Evolutionary conservation across 2,329 filamentous ascomycete genomes (phyloP).

Genomic region (Sporothrix phasma): DNA sequence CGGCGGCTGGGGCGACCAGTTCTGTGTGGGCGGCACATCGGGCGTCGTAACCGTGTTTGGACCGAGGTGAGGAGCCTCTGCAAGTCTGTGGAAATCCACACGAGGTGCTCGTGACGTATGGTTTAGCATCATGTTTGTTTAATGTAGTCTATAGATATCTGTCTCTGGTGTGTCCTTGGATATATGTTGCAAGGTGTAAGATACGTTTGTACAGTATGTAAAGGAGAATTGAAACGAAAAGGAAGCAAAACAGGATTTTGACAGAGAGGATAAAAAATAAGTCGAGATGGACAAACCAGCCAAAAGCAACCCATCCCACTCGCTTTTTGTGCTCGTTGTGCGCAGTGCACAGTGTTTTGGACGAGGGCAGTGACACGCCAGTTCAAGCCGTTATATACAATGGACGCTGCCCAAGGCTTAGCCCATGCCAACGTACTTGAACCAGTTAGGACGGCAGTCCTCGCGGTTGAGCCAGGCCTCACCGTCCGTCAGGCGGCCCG

Average conservation of each 20-base stretch:
- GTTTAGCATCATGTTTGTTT: neutral
- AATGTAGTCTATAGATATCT: conserved; percentile 4
- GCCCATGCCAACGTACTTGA: conserved; percentile 82
- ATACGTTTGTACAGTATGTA: neutral
- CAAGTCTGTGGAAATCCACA: too few relatives aligned
- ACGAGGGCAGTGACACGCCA: neutral
- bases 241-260: neutral
- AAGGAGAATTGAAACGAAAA: neutral
- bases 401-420: conserved; percentile 30
- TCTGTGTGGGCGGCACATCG: conserved; percentile 55
- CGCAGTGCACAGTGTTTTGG: conserved; percentile 1
- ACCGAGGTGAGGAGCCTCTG: neutral
- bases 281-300: neutral
- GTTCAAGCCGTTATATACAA: neutral
- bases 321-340: neutral
- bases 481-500: conserved; percentile 81
- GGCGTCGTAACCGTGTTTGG: conserved; percentile 57
- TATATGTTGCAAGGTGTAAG: neutral
- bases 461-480: conserved; percentile 77
- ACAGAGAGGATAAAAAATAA: neutral
- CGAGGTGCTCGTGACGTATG: too few relatives aligned
- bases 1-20: conserved; percentile 52
- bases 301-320: conserved; percentile 11
- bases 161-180: neutral
- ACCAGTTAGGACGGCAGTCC: conserved; percentile 93